phyloP scores from a whole-genome alignment of 148 eudicot species.

The Nyssa sinensis region DNA sequence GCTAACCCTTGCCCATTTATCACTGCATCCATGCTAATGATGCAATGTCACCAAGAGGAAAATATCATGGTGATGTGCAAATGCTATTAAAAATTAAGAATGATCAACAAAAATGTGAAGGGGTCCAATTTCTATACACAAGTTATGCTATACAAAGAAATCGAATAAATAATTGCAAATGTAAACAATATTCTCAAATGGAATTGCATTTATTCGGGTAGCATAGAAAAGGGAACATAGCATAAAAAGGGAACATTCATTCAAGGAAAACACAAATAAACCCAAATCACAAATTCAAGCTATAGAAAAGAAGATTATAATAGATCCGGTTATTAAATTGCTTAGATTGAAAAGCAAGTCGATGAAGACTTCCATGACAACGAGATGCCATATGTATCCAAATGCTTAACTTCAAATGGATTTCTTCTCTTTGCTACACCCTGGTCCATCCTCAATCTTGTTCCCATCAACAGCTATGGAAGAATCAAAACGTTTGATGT shows the following conservation, averaged over 20 bases:
- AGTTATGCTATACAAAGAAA: not conserved
- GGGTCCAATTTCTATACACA: not conserved
- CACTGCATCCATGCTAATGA: no score
- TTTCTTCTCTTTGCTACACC: not conserved
- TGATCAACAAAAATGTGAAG: not conserved
- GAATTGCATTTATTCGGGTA: not conserved
- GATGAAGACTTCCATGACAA: not conserved
- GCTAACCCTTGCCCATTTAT: no score
- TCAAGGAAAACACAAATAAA: not conserved
- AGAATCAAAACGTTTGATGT: not conserved
- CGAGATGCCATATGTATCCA: not conserved
- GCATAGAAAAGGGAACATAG: not conserved
- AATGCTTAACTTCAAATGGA: not conserved
- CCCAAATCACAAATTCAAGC: no score
- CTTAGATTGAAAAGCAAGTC: no score
- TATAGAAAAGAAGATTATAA: no score
- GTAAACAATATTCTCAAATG: not conserved
- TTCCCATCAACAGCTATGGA: not conserved
- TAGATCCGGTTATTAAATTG: no score
- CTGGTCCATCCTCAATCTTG: not conserved
- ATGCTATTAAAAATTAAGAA: no score
- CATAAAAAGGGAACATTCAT: conserved; percentile 1
- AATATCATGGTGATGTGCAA: no score
- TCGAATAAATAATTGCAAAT: not conserved
- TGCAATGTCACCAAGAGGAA: no score